These are phyloP conservation scores for Hymenochaete sp. DNA, from an alignment of 1,284 basidiomycete species.

Conservation along the genomic window DNA sequence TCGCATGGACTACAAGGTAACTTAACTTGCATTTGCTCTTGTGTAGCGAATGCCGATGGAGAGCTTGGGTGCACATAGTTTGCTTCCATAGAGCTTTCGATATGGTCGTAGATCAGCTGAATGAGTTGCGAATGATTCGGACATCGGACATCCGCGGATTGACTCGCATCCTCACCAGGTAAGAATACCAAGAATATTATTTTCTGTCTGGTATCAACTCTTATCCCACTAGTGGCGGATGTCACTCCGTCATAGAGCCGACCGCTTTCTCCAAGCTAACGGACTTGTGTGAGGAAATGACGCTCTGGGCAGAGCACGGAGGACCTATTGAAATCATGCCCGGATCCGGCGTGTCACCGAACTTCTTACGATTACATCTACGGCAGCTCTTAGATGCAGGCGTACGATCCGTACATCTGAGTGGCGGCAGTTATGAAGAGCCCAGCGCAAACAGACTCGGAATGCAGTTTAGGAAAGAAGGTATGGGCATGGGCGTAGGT, in stretches of 20 bases:
- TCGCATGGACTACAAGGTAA: conserved; percentile 48
- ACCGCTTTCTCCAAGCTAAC: not conserved
- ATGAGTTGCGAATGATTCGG: conserved; percentile 30
- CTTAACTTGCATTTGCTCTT: conserved; percentile 14
- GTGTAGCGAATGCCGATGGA: conserved; percentile 1
- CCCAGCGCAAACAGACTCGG: not conserved
- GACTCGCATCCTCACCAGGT: conserved; percentile 72
- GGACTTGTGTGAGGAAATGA: not conserved
- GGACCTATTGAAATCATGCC: conserved; percentile 41
- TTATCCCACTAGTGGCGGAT: not conserved
- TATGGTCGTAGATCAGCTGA: conserved; percentile 48
- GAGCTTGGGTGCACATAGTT: conserved; percentile 34
- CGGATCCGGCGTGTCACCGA: conserved; percentile 60
- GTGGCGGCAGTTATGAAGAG: conserved; percentile 42
- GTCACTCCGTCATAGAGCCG: not conserved
- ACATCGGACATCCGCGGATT: conserved; percentile 44
- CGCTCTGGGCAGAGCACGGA: not conserved
- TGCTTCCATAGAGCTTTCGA: conserved; percentile 82
- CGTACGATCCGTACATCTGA: conserved; percentile 60
- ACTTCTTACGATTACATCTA: conserved; percentile 41
- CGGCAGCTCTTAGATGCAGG: conserved; percentile 43
- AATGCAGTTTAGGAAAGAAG: conserved; percentile 43
- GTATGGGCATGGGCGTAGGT: conserved; percentile 61
- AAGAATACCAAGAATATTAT: not conserved
- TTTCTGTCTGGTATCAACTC: not conserved